Conservation (phyloP, 148 eudicot genomes). For the Rheum nobile region DNA sequence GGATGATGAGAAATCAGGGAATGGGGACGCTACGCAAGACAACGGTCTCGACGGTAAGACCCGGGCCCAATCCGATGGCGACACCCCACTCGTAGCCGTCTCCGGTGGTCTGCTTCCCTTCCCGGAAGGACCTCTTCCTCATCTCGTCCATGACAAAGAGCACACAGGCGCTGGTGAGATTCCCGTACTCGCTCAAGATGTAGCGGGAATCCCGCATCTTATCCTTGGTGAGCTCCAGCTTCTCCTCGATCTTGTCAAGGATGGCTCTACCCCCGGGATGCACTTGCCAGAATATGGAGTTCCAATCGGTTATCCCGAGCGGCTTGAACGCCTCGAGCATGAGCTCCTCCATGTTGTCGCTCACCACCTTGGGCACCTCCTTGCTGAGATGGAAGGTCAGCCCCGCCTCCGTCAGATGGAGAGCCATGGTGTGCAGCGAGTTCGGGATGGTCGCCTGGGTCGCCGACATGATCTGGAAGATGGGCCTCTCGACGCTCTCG, state of each 20-base stretch:
- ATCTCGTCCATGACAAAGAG: background rate
- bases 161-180: background rate
- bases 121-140: background rate
- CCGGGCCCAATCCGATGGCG: background rate
- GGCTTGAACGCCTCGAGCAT: conserved; percentile 4
- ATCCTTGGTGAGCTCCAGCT: background rate
- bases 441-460: background rate
- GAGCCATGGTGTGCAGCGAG: background rate
- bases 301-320: conserved; percentile 9
- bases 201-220: conserved; percentile 1
- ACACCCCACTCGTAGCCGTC: background rate
- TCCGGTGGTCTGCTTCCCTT: background rate
- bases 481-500: background rate
- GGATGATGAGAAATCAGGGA: too few species aligned
- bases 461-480: background rate
- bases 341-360: conserved; percentile 2
- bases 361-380: background rate
- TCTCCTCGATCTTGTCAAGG: background rate
- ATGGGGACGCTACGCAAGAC: background rate
- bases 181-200: conserved; percentile 7
- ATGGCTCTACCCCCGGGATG: conserved; percentile 8
- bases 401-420: background rate
- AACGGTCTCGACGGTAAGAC: background rate
- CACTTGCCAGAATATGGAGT: conserved; percentile 1
- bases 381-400: background rate